Evolutionary conservation across 768 basidiomycete genomes (phyloP).

Genomic region (Albatrellus ellisii): DNA sequence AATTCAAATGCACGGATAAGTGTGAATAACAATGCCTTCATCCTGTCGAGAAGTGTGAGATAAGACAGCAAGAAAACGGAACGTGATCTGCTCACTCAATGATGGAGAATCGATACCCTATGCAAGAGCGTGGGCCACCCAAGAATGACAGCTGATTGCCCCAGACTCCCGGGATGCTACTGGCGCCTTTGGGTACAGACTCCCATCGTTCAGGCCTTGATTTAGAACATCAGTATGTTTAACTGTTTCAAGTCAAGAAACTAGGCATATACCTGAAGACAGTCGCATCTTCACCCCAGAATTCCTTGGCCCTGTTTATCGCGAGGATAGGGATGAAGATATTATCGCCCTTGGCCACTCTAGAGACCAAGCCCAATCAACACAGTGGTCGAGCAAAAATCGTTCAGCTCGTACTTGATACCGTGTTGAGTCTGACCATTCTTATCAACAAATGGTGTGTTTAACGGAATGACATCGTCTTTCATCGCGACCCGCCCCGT

Average conservation of each 20-base stretch:
- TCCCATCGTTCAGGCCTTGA: slow-evolving; percentile 20
- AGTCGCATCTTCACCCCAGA: slow-evolving; percentile 27
- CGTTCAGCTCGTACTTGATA: slow-evolving; percentile 8
- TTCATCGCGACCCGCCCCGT: slow-evolving; percentile 16
- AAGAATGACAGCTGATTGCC: slow-evolving; percentile 17
- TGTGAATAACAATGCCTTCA: slow-evolving; percentile 9
- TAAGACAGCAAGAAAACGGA: not conserved
- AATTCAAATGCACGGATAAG: slow-evolving; percentile 12
- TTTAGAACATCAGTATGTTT: not conserved
- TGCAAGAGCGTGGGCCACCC: slow-evolving; percentile 18
- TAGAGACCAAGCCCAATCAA: not conserved
- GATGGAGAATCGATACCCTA: slow-evolving; percentile 18
- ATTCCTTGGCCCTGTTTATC: slow-evolving; percentile 18
- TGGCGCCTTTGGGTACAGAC: slow-evolving; percentile 5
- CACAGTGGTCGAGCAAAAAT: not conserved
- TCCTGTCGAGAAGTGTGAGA: too few species aligned
- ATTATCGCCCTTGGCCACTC: slow-evolving; percentile 14
- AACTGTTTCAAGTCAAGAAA: not conserved
- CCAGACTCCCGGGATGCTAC: slow-evolving; percentile 16
- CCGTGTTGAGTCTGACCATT: slow-evolving; percentile 6
- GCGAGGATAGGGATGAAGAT: slow-evolving; percentile 20
- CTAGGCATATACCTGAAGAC: slow-evolving; percentile 18
- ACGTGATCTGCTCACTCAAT: slow-evolving; percentile 9
- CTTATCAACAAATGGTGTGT: slow-evolving; percentile 13
- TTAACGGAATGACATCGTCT: slow-evolving; percentile 22